These are phyloP conservation scores for Linum lewisii DNA, from an alignment of 345 rosid genomes.

Conservation along the genomic window DNA sequence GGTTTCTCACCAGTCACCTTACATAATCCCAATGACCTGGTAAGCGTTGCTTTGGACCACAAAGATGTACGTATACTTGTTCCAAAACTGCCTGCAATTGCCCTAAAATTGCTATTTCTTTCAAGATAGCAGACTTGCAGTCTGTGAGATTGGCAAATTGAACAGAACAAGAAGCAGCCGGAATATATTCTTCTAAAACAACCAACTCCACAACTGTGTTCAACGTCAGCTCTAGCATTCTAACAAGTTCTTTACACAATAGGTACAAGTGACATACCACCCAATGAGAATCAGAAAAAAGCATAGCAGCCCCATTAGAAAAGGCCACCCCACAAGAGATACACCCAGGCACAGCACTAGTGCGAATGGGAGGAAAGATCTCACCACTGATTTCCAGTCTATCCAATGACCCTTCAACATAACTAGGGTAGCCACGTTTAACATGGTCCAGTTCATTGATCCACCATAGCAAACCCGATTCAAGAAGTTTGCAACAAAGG, in stretches of 20 bases:
- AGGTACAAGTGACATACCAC: constrained; percentile 66
- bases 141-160: too few species aligned
- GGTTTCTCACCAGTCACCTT: too few species aligned
- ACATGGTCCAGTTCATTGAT: constrained; percentile 88
- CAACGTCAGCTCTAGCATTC: constrained; percentile 32
- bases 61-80: too few species aligned
- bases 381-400: constrained; percentile 37
- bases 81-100: too few species aligned
- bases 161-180: too few species aligned
- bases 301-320: constrained; percentile 57
- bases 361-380: constrained; percentile 68
- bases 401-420: constrained; percentile 68
- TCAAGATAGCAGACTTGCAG: too few species aligned
- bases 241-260: constrained; percentile 43
- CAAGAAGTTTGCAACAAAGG: constrained; percentile 68
- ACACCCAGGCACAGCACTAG: constrained; percentile 51
- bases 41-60: too few species aligned
- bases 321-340: constrained; percentile 64
- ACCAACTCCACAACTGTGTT: background rate
- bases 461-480: constrained; percentile 64
- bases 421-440: constrained; percentile 51
- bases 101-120: too few species aligned
- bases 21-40: too few species aligned
- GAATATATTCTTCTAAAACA: too few species aligned
- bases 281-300: constrained; percentile 49